Base-by-base conservation (phyloP, 1,284 basidiomycete species). In the Puccinia horiana region DNA sequence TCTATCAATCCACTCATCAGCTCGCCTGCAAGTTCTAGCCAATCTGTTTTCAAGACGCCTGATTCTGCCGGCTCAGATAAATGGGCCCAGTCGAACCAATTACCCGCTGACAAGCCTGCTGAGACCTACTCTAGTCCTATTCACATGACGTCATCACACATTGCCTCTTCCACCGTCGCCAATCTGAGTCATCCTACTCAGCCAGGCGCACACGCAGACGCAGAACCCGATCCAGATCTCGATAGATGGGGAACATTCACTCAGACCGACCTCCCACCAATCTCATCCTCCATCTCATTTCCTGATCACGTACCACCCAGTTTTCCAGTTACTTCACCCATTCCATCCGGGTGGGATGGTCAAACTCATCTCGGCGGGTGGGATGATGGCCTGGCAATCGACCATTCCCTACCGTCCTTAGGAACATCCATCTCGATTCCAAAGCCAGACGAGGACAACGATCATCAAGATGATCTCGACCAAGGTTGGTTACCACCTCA, bases 311-410 rank as follows among this genome's bases (percentile, higher is more conserved):
- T 18, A 12, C 37, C 52, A 49, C 56, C 44, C 32, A 42, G 23
- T n/a, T 35, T 54, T n/a, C 8, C 23, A 80, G 2, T 26, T 26
- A n/a, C 44, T n/a, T 56, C 72, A 32, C 47, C 72, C 72, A 52
- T 74, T 32, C 49, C 54, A 37, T 74, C 72, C n/a, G 77, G 61
- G 6, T 80, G 77, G 77, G 32, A 80, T 72, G 77, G 67, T 32
- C 54, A 69, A n/a, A 56, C 77, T 23, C 47, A 67, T 70, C 77
- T 80, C 29, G 67, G 47, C 20, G 77, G 69, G 23, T 80, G 77
- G 77, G 67, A 72, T 26, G 65, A 67, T 14, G 44, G 58, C 12
- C 65, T 61, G 23, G 42, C 77, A 16, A 32, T 70, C 40, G 49
- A 67, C 26, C 44, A 29, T 37, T 26, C 77, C 16, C 67, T 80